A percentile compares a stretch with the other conserved stretches of the same genome.
Conservation (phyloP, 2,329 filamentous ascomycete species). For the Gnomoniopsis sp. region DNA sequence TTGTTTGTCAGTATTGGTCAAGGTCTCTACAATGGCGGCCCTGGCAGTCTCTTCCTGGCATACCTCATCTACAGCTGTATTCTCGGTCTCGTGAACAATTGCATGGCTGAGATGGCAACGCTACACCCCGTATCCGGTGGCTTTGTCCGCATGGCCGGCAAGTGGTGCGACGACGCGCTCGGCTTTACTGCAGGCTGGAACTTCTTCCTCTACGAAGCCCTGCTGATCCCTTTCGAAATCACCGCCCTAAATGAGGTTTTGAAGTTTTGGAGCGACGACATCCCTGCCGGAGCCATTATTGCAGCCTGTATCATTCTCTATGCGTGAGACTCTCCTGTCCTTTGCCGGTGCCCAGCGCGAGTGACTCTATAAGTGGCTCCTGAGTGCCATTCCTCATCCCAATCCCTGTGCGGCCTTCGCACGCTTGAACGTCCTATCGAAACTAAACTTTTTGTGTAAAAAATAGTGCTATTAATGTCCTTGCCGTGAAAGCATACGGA, state of each 20-base stretch:
- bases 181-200: slow-evolving; percentile 52
- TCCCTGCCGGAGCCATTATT: slow-evolving; percentile 50
- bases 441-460: slow-evolving; percentile 24
- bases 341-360: not conserved
- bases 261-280: slow-evolving; percentile 42
- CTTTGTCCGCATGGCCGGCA: slow-evolving; percentile 61
- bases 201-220: slow-evolving; percentile 40
- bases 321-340: slow-evolving; percentile 40
- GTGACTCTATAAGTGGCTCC: not conserved
- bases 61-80: slow-evolving; percentile 54
- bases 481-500: slow-evolving; percentile 64
- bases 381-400: not conserved
- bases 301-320: slow-evolving; percentile 53
- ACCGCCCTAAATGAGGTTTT: slow-evolving; percentile 38
- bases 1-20: slow-evolving; percentile 61
- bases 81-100: slow-evolving; percentile 62
- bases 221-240: slow-evolving; percentile 39
- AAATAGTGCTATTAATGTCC: slow-evolving; percentile 54
- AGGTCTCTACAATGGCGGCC: slow-evolving; percentile 44
- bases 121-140: slow-evolving; percentile 61
- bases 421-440: too few species aligned
- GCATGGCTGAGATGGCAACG: slow-evolving; percentile 61
- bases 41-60: slow-evolving; percentile 53
- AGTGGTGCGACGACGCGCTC: slow-evolving; percentile 64
- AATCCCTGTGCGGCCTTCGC: too few species aligned